phyloP scores from a whole-genome alignment of 441 rosid genomes.

The Hypseocharis bilobata region DNA sequence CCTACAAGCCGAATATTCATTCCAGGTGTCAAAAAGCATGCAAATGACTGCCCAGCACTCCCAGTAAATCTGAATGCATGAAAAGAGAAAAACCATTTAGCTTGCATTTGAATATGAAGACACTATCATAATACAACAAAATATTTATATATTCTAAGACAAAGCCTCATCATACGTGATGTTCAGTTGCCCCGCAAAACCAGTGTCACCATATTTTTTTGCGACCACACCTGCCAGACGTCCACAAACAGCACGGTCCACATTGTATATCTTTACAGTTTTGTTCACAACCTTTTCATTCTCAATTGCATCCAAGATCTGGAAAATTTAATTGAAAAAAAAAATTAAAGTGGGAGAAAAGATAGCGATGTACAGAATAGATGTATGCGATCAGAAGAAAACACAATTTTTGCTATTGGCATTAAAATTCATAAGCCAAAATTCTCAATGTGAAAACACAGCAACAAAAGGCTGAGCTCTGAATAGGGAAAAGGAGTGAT shows the following conservation, averaged over 20 bases:
- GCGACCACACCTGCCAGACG: constrained; percentile 77
- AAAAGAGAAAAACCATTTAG: constrained; percentile 25
- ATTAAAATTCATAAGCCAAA: no score
- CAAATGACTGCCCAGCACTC: constrained; percentile 96
- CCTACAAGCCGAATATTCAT: constrained; percentile 82
- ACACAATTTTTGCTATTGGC: background rate
- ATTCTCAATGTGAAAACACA: background rate
- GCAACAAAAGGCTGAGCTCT: background rate
- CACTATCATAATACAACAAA: background rate
- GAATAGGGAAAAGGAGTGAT: background rate
- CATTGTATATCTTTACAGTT: constrained; percentile 65
- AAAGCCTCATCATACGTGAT: constrained; percentile 53
- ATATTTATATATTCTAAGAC: background rate
- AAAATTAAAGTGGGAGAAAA: constrained; percentile 2
- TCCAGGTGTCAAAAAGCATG: constrained; percentile 92
- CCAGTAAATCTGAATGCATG: constrained; percentile 55
- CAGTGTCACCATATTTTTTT: constrained; percentile 85
- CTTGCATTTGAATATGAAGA: constrained; percentile 10
- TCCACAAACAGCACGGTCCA: constrained; percentile 89
- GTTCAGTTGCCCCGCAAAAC: constrained; percentile 89
- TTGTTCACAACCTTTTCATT: constrained; percentile 66
- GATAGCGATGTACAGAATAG: background rate
- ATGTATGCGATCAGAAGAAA: background rate
- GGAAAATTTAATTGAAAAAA: constrained; percentile 14
- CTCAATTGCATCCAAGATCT: constrained; percentile 74